Conservation (phyloP, 805 yeast genomes). For the Lipomyces kockii region DNA sequence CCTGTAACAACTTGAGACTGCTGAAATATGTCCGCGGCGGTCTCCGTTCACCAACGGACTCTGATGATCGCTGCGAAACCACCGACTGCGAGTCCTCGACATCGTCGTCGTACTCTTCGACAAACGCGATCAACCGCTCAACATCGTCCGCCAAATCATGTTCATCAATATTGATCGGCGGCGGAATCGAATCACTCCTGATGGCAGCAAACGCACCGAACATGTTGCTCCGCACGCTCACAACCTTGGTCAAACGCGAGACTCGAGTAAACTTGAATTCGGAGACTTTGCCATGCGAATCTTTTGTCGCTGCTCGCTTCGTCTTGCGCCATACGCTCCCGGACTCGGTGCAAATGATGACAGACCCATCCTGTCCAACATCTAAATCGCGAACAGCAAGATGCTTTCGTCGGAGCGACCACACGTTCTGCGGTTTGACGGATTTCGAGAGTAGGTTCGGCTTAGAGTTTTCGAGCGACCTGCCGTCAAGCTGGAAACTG, state of each 20-base stretch:
- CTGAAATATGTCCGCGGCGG: conserved; percentile 18
- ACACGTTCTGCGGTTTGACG: conserved; percentile 36
- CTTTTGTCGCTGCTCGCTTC: conserved; percentile 25
- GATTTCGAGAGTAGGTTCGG: conserved; percentile 23
- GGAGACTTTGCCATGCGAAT: conserved; percentile 30
- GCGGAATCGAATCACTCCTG: conserved; percentile 62
- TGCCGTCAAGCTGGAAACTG: conserved; percentile 28
- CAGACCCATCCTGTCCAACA: conserved; percentile 67
- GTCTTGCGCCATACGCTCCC: conserved; percentile 62
- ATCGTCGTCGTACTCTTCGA: conserved; percentile 19
- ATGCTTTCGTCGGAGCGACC: conserved; percentile 50
- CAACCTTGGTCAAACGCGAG: conserved; percentile 60
- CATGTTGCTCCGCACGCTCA: conserved; percentile 65
- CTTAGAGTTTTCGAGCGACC: conserved; percentile 13
- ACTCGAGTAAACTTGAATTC: conserved; percentile 58
- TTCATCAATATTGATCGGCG: conserved; percentile 59
- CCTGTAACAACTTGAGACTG: conserved; percentile 23
- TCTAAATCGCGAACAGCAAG: conserved; percentile 69
- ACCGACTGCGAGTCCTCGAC: conserved; percentile 19
- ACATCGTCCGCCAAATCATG: conserved; percentile 59
- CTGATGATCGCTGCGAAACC: conserved; percentile 13
- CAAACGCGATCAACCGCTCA: conserved; percentile 47
- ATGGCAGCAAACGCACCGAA: conserved; percentile 71
- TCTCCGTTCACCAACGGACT: neutral
- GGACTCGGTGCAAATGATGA: conserved; percentile 66